Percentiles rank a stretch among this genome's conserved stretches.
Evolutionary conservation across 2,329 filamentous ascomycete species (phyloP).

Genomic region (Clonostachys chloroleuca): DNA sequence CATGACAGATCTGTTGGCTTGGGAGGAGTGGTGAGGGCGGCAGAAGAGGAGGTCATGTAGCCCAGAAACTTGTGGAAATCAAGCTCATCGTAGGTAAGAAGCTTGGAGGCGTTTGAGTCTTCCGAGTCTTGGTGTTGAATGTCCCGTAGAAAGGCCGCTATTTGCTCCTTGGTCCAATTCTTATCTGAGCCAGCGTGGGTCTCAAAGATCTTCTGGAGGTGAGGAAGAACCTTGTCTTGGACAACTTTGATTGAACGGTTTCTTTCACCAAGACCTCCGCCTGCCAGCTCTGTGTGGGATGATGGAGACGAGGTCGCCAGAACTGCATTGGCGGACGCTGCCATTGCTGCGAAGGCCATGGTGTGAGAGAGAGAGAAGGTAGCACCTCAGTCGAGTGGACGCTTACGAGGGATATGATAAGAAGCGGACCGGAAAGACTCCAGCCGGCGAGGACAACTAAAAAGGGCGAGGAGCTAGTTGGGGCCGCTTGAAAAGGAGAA

Average conservation of each 20-base stretch:
- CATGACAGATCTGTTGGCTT: slow-evolving; percentile 54
- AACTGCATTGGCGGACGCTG: too few species aligned
- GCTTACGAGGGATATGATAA: too few species aligned
- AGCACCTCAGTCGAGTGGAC: too few species aligned
- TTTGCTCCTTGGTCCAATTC: slow-evolving; percentile 40
- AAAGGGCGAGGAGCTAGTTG: too few species aligned
- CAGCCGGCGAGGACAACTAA: too few species aligned
- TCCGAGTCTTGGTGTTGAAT: slow-evolving; percentile 34
- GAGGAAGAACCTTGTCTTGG: slow-evolving; percentile 28
- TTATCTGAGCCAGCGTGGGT: slow-evolving; percentile 31
- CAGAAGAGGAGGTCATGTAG: slow-evolving; percentile 51
- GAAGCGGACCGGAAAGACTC: too few species aligned
- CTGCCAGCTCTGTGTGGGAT: slow-evolving; percentile 19
- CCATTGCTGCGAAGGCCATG: too few species aligned
- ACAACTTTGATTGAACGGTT: slow-evolving; percentile 33
- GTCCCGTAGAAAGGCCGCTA: slow-evolving; percentile 37
- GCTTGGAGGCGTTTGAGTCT: slow-evolving; percentile 6
- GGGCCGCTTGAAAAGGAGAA: too few species aligned
- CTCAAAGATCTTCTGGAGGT: slow-evolving; percentile 42
- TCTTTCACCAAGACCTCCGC: slow-evolving; percentile 39
- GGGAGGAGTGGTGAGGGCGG: slow-evolving; percentile 34
- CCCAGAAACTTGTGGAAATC: slow-evolving; percentile 43
- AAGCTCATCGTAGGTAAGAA: slow-evolving; percentile 17
- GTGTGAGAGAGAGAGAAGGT: too few species aligned
- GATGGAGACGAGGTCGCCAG: too few species aligned